Base-by-base conservation (phyloP, 1,284 basidiomycete genomes). In the Baeospora myosura region DNA sequence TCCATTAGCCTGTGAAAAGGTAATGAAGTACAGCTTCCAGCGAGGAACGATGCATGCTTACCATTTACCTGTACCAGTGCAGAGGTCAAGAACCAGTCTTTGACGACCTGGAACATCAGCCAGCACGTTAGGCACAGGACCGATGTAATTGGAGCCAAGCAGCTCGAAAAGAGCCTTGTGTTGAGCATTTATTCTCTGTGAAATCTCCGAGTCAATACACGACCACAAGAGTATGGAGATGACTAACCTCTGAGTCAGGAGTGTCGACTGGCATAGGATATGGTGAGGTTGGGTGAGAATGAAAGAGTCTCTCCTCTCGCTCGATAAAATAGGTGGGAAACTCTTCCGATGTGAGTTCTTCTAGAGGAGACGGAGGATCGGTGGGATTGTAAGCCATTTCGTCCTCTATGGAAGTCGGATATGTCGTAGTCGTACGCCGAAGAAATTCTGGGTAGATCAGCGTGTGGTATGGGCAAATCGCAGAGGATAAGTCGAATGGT, bases 21-120 rank as follows among this genome's bases (percentile, higher is more conserved):
- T 12, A 41, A 41, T 42, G 42, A 52, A 51, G 44, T n/a, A n/a
- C n/a, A n/a, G n/a, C 52, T 42, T 43, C 50, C 43, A 50, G 49
- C 53, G 45, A 54, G 53, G 47, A 53, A 47, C 44, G 34, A 16
- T n/a, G 20, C 12, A 18, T 38, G 59, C 71, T 48, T 51, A 84
- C 84, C 84, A 88, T 61, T 58, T 63, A 8, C 84, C 84, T 14
- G 69, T 81, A 10, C 84, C 84, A 12, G 78, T 82, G 44, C 84
- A 77, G 22, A 86, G 53, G 58, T 88, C 84, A 29, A 88, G 64
- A 32, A 70, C 79, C 44, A 69, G 65, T 52, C 64, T 69, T 38
- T 64, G 65, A 44, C 66, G 61, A 24, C 51, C 57, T 3, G 56
- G 52, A 40, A 61, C 55, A 30, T 52, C 51, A 26, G 57, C 61